Conservation (phyloP, 1,284 basidiomycete genomes). For the Cerrena zonata region DNA sequence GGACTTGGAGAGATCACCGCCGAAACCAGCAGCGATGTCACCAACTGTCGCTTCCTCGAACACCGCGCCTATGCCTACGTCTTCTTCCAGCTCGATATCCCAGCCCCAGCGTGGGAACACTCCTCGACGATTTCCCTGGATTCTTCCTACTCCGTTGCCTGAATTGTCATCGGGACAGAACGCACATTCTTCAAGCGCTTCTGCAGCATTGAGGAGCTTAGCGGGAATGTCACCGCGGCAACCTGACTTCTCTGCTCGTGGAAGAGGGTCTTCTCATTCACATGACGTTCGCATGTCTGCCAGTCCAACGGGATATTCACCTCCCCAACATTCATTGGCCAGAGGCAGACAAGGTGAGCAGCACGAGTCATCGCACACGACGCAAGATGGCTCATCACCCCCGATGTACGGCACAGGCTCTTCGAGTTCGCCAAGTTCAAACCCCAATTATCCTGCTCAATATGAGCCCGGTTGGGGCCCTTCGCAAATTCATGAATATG, state of each 20-base stretch:
- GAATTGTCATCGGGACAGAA: slow-evolving; percentile 10
- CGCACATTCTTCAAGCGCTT: slow-evolving; percentile 15
- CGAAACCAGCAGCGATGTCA: neutral
- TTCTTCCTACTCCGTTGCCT: slow-evolving; percentile 17
- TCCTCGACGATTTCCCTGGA: slow-evolving; percentile 21
- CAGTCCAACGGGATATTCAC: neutral
- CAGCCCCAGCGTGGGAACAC: slow-evolving; percentile 5
- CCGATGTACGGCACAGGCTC: neutral
- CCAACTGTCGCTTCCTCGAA: neutral
- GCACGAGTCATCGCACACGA: neutral
- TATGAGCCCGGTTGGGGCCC: slow-evolving; percentile 6
- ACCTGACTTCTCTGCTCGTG: slow-evolving; percentile 14
- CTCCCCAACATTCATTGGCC: neutral
- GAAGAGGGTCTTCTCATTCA: neutral
- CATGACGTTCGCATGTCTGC: neutral
- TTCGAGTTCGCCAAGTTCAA: neutral
- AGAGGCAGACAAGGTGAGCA: too few relatives aligned
- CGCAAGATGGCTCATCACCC: neutral
- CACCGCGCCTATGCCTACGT: neutral
- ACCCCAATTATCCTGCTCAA: neutral
- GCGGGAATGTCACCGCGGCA: slow-evolving; percentile 22
- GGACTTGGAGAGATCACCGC: neutral
- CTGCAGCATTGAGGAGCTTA: slow-evolving; percentile 22
- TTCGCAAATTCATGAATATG: too few relatives aligned
- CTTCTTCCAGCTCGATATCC: slow-evolving; percentile 1